Conservation (phyloP, 2,329 filamentous ascomycete species). For the Fusarium sacchari region DNA sequence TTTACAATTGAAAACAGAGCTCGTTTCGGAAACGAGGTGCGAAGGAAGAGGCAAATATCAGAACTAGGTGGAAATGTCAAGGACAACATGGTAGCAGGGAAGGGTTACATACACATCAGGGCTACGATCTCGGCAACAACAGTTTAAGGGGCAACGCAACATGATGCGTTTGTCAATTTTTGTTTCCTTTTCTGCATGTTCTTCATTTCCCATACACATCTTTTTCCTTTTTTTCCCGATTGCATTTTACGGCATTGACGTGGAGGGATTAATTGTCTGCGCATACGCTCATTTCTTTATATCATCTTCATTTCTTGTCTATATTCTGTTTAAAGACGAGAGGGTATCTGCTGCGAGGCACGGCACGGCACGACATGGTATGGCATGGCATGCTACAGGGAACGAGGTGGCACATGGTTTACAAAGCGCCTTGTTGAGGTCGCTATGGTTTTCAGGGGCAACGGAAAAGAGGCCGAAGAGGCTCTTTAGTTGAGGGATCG, state of each 20-base stretch:
- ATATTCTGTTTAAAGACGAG: slow-evolving; percentile 35
- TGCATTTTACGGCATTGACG: slow-evolving; percentile 28
- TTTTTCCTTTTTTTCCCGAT: slow-evolving; percentile 8
- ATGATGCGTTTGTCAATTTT: slow-evolving; percentile 25
- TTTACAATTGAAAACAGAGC: slow-evolving; percentile 10
- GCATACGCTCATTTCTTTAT: slow-evolving; percentile 28
- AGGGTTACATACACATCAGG: slow-evolving; percentile 13
- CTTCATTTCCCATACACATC: slow-evolving; percentile 21
- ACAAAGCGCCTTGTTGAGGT: background rate
- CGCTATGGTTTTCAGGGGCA: background rate
- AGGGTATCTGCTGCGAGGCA: slow-evolving; percentile 43
- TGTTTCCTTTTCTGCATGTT: slow-evolving; percentile 27
- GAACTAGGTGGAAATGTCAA: slow-evolving; percentile 2
- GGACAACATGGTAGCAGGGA: background rate
- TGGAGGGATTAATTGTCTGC: slow-evolving; percentile 32
- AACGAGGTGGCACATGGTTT: slow-evolving; percentile 5
- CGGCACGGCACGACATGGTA: slow-evolving; percentile 17
- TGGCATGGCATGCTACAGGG: slow-evolving; percentile 8
- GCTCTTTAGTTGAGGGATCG: background rate
- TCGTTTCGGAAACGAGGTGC: background rate
- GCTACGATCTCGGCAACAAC: slow-evolving; percentile 13
- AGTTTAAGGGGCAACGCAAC: slow-evolving; percentile 26
- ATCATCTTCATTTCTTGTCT: slow-evolving; percentile 23
- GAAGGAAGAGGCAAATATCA: slow-evolving; percentile 5
- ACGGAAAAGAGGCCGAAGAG: background rate